Percentiles rank a stretch among this genome's conserved stretches.
These are phyloP conservation scores for Clonostachys sp. DNA, from an alignment of 2,329 filamentous ascomycete genomes.

Conservation along the genomic window DNA sequence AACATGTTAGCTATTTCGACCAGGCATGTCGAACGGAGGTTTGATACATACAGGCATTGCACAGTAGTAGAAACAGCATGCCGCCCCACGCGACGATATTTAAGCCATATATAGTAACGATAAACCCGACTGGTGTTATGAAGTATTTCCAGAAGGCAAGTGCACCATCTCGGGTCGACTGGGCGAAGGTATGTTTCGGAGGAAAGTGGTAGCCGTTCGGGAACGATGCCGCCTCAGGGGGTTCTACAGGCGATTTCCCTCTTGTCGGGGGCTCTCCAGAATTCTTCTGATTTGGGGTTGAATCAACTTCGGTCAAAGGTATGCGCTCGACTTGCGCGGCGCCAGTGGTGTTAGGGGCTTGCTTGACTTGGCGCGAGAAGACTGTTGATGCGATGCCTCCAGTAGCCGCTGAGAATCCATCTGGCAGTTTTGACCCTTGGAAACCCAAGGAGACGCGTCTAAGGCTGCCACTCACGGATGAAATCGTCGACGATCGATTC, in stretches of 20 bases:
- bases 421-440: slow-evolving; percentile 38
- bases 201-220: slow-evolving; percentile 65
- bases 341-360: background rate
- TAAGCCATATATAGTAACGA: slow-evolving; percentile 73
- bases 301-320: background rate
- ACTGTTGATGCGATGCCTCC: slow-evolving; percentile 38
- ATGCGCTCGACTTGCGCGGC: too few relatives aligned
- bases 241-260: slow-evolving; percentile 10
- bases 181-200: slow-evolving; percentile 54
- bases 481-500: slow-evolving; percentile 2
- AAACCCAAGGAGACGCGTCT: slow-evolving; percentile 29
- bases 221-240: slow-evolving; percentile 33
- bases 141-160: slow-evolving; percentile 68
- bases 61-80: slow-evolving; percentile 83
- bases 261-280: too few relatives aligned
- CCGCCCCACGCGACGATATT: slow-evolving; percentile 87
- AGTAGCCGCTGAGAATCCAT: slow-evolving; percentile 42
- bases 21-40: background rate
- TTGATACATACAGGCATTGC: slow-evolving; percentile 48
- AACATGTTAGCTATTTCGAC: background rate
- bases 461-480: slow-evolving; percentile 21
- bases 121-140: slow-evolving; percentile 69
- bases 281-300: background rate
- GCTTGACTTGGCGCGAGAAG: slow-evolving; percentile 11
- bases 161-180: slow-evolving; percentile 52